Conservation (phyloP, 345 rosid species). For the Eucalyptus pauciflora region DNA sequence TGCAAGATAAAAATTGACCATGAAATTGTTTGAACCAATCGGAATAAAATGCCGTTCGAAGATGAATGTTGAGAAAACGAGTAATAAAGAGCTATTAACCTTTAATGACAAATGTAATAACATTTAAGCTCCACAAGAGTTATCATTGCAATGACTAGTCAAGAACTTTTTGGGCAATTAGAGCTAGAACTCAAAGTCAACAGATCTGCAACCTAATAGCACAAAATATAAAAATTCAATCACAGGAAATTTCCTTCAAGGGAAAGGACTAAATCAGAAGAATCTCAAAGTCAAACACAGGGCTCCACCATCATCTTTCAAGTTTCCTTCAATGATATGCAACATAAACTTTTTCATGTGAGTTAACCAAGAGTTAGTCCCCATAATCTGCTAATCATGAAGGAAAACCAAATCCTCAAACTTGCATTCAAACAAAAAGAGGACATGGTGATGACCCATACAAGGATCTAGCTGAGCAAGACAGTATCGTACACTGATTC, state of each 20-base stretch:
- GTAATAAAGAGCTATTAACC: not conserved
- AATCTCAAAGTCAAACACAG: not conserved
- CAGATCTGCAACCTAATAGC: not conserved
- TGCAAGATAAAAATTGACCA: not conserved
- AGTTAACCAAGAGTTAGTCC: not conserved
- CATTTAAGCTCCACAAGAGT: not conserved
- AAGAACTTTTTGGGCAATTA: not conserved
- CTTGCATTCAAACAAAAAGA: not conserved
- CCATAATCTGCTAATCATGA: not conserved
- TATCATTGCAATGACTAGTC: not conserved
- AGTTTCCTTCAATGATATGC: not conserved
- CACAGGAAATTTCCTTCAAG: not conserved
- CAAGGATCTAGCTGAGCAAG: not conserved
- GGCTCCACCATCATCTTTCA: not conserved
- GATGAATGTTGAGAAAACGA: not conserved
- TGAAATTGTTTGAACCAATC: not conserved
- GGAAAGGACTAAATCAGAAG: not conserved
- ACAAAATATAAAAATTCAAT: not conserved
- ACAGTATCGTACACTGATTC: not conserved
- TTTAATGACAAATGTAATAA: not conserved
- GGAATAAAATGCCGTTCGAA: not conserved
- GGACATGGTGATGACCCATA: not conserved
- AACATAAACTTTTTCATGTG: not conserved
- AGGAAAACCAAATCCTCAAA: not conserved
- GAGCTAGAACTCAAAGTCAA: not conserved